Conservation (phyloP, 2,329 filamentous ascomycete species). For the Aspergillus quadrilineatus region DNA sequence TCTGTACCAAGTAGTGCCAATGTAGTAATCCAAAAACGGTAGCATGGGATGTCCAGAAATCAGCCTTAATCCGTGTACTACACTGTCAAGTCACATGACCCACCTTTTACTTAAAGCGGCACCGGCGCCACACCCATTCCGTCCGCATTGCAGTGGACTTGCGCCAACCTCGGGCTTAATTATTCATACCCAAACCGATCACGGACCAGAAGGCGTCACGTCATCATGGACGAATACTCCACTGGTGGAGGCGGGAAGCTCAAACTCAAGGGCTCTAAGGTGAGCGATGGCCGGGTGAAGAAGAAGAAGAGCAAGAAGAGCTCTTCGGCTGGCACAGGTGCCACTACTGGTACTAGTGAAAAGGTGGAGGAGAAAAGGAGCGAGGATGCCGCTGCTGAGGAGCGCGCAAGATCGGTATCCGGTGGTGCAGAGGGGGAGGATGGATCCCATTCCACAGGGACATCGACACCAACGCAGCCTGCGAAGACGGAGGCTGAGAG, state of each 20-base stretch:
- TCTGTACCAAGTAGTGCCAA: no score
- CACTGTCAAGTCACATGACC: constrained; percentile 16
- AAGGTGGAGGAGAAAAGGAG: constrained; percentile 15
- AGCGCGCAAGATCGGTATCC: neutral
- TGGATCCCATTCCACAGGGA: neutral
- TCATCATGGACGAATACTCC: constrained; percentile 51
- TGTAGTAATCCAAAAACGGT: no score
- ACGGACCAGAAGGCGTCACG: neutral
- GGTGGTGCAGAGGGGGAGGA: constrained; percentile 14
- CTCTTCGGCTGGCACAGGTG: neutral
- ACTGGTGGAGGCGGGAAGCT: constrained; percentile 69
- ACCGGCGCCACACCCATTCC: constrained; percentile 5
- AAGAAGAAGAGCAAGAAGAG: constrained; percentile 53
- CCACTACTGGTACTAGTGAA: neutral
- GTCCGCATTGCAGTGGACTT: neutral
- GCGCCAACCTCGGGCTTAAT: neutral
- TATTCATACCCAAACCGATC: neutral
- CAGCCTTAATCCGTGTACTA: neutral
- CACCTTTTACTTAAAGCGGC: constrained; percentile 4
- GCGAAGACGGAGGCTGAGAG: constrained; percentile 82
- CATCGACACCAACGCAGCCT: neutral
- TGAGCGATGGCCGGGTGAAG: constrained; percentile 50
- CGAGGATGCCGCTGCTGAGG: neutral
- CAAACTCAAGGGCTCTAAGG: constrained; percentile 76
- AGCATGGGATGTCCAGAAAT: neutral